These are phyloP conservation scores for Alectoria sarmentosa DNA, from an alignment of 495 filamentous ascomycete genomes.

Conservation along the genomic window DNA sequence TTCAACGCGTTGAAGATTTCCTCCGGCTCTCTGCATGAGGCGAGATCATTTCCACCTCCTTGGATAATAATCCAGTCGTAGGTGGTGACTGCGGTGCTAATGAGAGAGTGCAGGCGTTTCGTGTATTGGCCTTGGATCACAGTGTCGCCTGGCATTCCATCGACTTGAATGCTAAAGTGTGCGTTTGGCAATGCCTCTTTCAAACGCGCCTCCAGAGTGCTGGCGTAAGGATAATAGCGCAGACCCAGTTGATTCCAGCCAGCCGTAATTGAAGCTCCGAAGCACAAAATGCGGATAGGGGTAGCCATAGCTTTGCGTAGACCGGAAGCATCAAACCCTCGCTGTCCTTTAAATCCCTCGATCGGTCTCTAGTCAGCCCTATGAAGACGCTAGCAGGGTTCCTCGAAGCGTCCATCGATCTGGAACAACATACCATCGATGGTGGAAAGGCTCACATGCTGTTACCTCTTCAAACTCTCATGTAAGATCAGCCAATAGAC, in stretches of 20 bases:
- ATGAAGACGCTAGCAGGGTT: too few species aligned
- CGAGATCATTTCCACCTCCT: slow-evolving; percentile 55
- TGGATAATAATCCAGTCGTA: slow-evolving; percentile 42
- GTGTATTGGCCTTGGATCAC: slow-evolving; percentile 39
- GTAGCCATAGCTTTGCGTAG: background rate
- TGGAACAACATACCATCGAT: too few species aligned
- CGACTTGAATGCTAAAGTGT: slow-evolving; percentile 29
- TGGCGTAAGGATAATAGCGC: slow-evolving; percentile 46
- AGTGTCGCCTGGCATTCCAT: slow-evolving; percentile 47
- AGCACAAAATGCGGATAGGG: slow-evolving; percentile 45
- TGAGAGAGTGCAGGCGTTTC: slow-evolving; percentile 39
- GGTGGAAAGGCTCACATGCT: too few species aligned
- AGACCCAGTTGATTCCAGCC: slow-evolving; percentile 44
- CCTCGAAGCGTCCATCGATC: too few species aligned
- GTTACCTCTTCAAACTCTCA: too few species aligned
- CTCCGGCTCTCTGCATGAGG: slow-evolving; percentile 27
- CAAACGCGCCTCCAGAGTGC: slow-evolving; percentile 27
- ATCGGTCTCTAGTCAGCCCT: too few species aligned
- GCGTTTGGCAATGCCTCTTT: slow-evolving; percentile 15
- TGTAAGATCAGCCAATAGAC: too few species aligned
- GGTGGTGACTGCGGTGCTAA: slow-evolving; percentile 24
- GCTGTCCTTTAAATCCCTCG: too few species aligned
- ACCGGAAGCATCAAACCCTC: too few species aligned
- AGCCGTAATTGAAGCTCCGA: slow-evolving; percentile 56
- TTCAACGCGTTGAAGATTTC: slow-evolving; percentile 39